These are phyloP conservation scores for Plasmodium coatneyi DNA, from an alignment of 169 alveolate species.

Conservation along the genomic window DNA sequence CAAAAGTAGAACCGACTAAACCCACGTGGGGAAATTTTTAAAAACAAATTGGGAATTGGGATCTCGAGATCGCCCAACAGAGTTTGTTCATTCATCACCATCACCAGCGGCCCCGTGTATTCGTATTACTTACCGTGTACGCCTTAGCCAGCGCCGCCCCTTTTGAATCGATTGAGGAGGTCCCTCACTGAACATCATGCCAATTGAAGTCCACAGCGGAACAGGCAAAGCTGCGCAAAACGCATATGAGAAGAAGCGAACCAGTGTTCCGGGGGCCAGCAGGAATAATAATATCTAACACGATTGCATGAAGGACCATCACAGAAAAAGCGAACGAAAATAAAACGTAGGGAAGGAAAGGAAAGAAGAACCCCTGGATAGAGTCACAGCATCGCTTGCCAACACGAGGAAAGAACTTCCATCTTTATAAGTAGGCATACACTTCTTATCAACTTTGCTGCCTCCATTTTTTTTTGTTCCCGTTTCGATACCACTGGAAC, in stretches of 20 bases:
- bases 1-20: not conserved
- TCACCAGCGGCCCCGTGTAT: not conserved
- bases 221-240: not conserved
- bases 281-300: not conserved
- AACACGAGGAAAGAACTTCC: not conserved
- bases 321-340: not conserved
- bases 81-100: not conserved
- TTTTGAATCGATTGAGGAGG: not conserved
- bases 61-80: not conserved
- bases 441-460: not conserved
- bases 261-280: not conserved
- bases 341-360: not conserved
- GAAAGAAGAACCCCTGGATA: not conserved
- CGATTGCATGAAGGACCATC: not conserved
- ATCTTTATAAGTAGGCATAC: not conserved
- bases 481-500: not conserved
- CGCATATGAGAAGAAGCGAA: not conserved
- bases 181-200: not conserved
- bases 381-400: not conserved
- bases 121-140: not conserved
- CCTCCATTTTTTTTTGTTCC: not conserved
- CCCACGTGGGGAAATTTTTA: not conserved
- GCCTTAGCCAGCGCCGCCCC: not conserved
- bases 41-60: not conserved
- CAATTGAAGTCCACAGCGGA: not conserved